These are phyloP conservation scores for Cucumis melo DNA, from an alignment of 306 rosid genomes.

Conservation along the genomic window DNA sequence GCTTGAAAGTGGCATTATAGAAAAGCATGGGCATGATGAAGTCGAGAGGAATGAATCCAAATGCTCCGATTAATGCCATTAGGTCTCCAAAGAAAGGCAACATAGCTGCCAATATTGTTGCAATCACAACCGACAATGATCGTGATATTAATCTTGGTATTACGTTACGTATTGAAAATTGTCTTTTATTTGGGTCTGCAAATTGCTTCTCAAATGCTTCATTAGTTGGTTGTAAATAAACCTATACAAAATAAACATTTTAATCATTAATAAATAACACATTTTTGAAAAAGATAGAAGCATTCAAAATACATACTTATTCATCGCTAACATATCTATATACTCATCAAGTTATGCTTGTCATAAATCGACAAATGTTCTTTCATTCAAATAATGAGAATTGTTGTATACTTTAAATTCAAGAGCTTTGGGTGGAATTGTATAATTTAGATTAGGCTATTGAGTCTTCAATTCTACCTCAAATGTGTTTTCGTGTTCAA, in stretches of 20 bases:
- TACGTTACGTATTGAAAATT: conserved; percentile 45
- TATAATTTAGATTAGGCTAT: no score
- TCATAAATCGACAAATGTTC: no score
- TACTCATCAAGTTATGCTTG: no score
- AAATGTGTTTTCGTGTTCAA: no score
- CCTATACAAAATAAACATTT: conserved; percentile 17
- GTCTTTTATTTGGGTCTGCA: conserved; percentile 42
- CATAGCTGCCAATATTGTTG: conserved; percentile 60
- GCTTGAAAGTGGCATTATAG: conserved; percentile 59
- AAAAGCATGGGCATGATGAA: conserved; percentile 75
- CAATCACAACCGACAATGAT: conserved; percentile 47
- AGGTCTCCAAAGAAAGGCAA: conserved; percentile 76
- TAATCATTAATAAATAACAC: no score
- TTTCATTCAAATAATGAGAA: no score
- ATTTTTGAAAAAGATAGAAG: no score
- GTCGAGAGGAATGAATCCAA: conserved; percentile 72
- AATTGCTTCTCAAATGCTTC: conserved; percentile 52
- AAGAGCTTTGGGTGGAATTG: no score
- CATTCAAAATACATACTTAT: no score
- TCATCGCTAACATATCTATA: no score
- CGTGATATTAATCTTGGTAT: conserved; percentile 48
- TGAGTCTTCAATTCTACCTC: no score
- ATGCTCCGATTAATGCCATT: conserved; percentile 65
- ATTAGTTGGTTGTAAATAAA: conserved; percentile 72
- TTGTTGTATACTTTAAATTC: no score